Percentiles rank a stretch among this genome's conserved stretches.
These are phyloP conservation scores for Amanita phalloides DNA, from an alignment of 768 basidiomycete species.

Conservation along the genomic window DNA sequence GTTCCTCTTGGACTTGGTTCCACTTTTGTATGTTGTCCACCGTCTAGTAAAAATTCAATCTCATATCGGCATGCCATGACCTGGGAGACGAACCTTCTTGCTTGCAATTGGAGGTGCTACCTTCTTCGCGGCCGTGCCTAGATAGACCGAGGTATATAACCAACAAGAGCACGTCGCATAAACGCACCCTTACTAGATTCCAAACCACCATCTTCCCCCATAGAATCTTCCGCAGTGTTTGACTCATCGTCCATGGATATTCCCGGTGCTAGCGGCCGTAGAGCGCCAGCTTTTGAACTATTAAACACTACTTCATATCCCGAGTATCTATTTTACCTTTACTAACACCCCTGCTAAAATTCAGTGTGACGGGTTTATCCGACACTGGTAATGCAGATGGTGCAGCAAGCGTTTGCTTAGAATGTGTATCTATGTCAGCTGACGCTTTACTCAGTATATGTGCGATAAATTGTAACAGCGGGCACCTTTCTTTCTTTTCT, in stretches of 20 bases:
- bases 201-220: conserved; percentile 30
- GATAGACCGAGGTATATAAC: neutral
- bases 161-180: neutral
- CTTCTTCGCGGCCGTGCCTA: conserved; percentile 43
- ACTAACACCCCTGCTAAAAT: conserved; percentile 46
- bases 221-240: conserved; percentile 26
- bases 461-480: neutral
- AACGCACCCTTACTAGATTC: conserved; percentile 43
- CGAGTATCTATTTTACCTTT: conserved; percentile 20
- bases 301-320: neutral
- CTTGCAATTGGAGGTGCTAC: conserved; percentile 77
- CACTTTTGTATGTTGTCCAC: conserved; percentile 91
- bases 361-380: conserved; percentile 74
- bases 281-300: conserved; percentile 8
- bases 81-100: conserved; percentile 53
- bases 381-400: conserved; percentile 65
- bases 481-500: conserved; percentile 59
- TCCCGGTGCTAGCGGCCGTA: conserved; percentile 40
- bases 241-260: conserved; percentile 56
- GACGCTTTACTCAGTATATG: conserved; percentile 8
- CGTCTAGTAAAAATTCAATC: conserved; percentile 37
- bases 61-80: neutral
- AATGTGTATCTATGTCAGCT: conserved; percentile 22
- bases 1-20: conserved; percentile 91
- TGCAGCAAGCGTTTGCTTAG: conserved; percentile 21